Evolutionary conservation across 176 grass and related monocot genomes (phyloP).

Genomic region (Phoenix roebelenii): DNA sequence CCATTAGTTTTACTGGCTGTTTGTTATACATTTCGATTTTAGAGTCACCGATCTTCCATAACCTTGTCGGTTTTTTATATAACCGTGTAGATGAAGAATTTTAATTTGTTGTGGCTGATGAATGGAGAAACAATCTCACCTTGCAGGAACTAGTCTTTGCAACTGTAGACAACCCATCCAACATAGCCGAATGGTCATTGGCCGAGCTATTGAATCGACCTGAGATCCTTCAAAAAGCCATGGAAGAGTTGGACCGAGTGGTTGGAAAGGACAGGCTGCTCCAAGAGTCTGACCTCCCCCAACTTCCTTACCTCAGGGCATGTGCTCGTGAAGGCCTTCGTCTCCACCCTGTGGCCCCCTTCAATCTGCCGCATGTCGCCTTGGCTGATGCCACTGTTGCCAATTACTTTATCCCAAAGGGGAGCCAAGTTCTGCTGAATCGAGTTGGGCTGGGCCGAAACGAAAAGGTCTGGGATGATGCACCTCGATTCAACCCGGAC

Average conservation of each 20-base stretch:
- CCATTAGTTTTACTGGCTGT: too few species aligned
- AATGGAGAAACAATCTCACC: background rate
- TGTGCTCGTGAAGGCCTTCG: conserved; percentile 32
- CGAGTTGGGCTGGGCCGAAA: conserved; percentile 28
- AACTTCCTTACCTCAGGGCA: conserved; percentile 25
- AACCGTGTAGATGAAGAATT: too few species aligned
- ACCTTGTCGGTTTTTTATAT: too few species aligned
- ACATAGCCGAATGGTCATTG: conserved; percentile 25
- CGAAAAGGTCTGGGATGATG: conserved; percentile 17
- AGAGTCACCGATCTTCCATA: background rate
- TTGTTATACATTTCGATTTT: background rate
- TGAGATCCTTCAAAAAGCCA: conserved; percentile 12
- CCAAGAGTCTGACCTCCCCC: conserved; percentile 9
- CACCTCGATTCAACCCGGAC: conserved; percentile 14
- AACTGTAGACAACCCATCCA: conserved; percentile 23
- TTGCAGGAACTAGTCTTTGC: conserved; percentile 17
- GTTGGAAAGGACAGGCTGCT: conserved; percentile 14
- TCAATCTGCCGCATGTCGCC: conserved; percentile 32
- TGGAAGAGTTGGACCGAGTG: conserved; percentile 21
- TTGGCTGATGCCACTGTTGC: conserved; percentile 16
- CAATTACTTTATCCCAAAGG: conserved; percentile 26
- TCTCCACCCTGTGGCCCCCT: conserved; percentile 28
- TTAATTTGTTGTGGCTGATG: too few species aligned
- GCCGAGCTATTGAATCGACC: conserved; percentile 29
- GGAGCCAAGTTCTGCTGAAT: conserved; percentile 22